Evolutionary conservation across 2,329 filamentous ascomycete species (phyloP).

Genomic region (Colletotrichum sp.): DNA sequence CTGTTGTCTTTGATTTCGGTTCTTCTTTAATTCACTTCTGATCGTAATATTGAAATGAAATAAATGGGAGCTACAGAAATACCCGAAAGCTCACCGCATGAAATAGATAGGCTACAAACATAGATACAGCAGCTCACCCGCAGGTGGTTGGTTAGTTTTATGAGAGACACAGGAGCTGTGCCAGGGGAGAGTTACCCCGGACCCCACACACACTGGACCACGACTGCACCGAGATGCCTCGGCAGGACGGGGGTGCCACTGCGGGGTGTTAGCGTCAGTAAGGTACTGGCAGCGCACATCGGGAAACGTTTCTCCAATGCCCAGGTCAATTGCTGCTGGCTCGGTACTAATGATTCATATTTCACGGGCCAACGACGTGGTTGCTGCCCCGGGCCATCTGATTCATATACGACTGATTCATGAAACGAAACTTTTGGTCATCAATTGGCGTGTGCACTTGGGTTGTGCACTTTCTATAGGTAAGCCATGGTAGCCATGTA

Average conservation of each 20-base stretch:
- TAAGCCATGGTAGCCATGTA: not conserved
- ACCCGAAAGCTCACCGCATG: not conserved
- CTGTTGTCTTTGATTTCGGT: not conserved
- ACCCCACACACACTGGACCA: slow-evolving; percentile 16
- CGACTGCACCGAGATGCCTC: slow-evolving; percentile 18
- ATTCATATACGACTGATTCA: not conserved
- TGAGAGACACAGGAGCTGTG: not conserved
- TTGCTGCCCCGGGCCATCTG: not conserved
- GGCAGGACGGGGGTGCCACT: slow-evolving; percentile 11
- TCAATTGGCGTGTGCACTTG: not conserved
- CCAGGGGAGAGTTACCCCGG: slow-evolving; percentile 4
- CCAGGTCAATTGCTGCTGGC: not conserved
- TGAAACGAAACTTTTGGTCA: not conserved
- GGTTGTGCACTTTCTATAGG: not conserved
- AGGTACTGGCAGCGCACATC: not conserved
- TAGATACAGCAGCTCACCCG: not conserved
- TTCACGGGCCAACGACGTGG: not conserved
- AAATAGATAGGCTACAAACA: not conserved
- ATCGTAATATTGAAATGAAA: not conserved
- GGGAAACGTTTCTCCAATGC: not conserved
- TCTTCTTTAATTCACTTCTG: not conserved
- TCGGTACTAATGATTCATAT: not conserved
- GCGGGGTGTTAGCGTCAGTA: slow-evolving; percentile 10
- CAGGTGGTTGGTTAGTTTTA: not conserved
- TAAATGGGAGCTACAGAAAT: not conserved